phyloP scores from a whole-genome alignment of 73 alveolate genomes.

The Symbiodinium pilosum region DNA sequence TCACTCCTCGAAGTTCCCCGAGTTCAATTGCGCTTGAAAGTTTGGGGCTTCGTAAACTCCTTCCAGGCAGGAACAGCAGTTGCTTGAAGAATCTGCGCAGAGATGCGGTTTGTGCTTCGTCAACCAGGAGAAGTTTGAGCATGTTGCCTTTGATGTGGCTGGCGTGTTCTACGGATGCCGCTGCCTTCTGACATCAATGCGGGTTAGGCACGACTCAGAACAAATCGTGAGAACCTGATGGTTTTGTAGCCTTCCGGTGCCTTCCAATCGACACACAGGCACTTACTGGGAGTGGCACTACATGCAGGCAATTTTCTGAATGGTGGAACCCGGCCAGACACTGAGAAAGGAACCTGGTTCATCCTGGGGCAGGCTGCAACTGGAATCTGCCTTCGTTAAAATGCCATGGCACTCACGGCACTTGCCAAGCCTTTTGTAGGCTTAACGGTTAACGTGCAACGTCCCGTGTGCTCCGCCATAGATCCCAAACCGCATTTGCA shows the following conservation, averaged over 20 bases:
- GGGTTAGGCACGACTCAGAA: constrained; percentile 17
- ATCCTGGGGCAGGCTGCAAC: too few species aligned
- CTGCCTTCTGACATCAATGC: constrained; percentile 62
- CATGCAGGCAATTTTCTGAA: constrained; percentile 72
- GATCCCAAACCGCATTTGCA: too few species aligned
- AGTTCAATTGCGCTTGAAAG: constrained; percentile 64
- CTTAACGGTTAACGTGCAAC: too few species aligned
- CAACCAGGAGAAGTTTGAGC: constrained; percentile 76
- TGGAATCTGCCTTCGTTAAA: too few species aligned
- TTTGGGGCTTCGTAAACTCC: constrained; percentile 81
- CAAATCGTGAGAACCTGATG: not conserved
- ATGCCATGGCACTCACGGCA: too few species aligned
- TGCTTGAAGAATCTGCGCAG: not conserved
- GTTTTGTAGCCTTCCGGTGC: not conserved
- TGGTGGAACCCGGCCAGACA: constrained; percentile 49
- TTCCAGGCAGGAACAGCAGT: constrained; percentile 31
- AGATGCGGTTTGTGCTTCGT: too few species aligned
- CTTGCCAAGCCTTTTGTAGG: too few species aligned
- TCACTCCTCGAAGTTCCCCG: constrained; percentile 78
- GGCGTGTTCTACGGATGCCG: constrained; percentile 35
- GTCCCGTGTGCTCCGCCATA: too few species aligned
- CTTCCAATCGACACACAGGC: too few species aligned
- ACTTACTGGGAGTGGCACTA: constrained; percentile 76
- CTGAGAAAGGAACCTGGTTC: not conserved
- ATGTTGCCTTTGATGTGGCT: constrained; percentile 47